A percentile compares a stretch with the other conserved stretches of the same genome.
These are phyloP conservation scores for Boletus edulis DNA, from an alignment of 768 basidiomycete genomes.

Conservation along the genomic window DNA sequence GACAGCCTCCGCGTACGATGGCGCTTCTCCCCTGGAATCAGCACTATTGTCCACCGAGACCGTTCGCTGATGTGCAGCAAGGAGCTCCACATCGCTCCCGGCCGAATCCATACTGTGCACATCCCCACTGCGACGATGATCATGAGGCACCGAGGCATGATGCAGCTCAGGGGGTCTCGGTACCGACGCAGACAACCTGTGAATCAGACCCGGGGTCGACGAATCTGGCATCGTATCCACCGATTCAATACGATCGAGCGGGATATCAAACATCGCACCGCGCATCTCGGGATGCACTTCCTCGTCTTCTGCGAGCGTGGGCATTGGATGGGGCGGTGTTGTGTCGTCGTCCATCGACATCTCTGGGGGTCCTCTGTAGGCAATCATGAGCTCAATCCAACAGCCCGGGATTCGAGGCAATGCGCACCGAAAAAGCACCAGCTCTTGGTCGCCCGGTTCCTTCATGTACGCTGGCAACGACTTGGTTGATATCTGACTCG, in stretches of 20 bases:
- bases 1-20: constrained; percentile 57
- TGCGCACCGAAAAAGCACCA: constrained; percentile 60
- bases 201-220: constrained; percentile 24
- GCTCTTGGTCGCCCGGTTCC: constrained; percentile 79
- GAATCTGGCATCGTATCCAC: constrained; percentile 21
- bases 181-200: constrained; percentile 1
- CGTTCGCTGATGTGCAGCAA: constrained; percentile 14
- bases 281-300: constrained; percentile 18
- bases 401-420: background rate
- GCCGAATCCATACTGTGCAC: constrained; percentile 18
- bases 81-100: constrained; percentile 22
- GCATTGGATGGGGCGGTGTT: constrained; percentile 9
- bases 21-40: constrained; percentile 60
- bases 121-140: constrained; percentile 15
- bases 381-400: background rate
- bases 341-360: constrained; percentile 19
- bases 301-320: constrained; percentile 21
- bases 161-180: constrained; percentile 13
- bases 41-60: constrained; percentile 3
- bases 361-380: constrained; percentile 26
- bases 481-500: constrained; percentile 77
- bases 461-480: constrained; percentile 80
- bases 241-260: constrained; percentile 24
- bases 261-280: constrained; percentile 12
- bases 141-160: background rate